Evolutionary conservation across 1,284 basidiomycete genomes (phyloP).

Genomic region (Ustilago trichophora): DNA sequence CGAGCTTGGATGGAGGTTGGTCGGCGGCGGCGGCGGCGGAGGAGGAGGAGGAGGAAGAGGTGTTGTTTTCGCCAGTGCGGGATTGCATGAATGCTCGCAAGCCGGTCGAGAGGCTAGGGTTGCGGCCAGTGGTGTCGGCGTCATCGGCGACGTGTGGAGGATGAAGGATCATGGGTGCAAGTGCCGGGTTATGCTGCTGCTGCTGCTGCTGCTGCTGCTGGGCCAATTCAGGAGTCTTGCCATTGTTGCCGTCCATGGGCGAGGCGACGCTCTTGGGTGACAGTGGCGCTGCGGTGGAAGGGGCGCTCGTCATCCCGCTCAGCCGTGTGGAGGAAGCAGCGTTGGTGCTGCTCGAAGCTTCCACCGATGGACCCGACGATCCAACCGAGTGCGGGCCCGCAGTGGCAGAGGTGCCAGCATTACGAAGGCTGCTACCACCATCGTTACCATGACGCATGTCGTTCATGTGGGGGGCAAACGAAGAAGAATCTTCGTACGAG

Average conservation of each 20-base stretch:
- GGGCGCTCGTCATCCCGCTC: slow-evolving; percentile 21
- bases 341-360: slow-evolving; percentile 10
- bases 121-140: slow-evolving; percentile 32
- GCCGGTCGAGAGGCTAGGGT: slow-evolving; percentile 37
- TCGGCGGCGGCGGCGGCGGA: too few relatives aligned
- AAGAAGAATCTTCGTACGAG: slow-evolving; percentile 72
- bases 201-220: too few relatives aligned
- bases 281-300: slow-evolving; percentile 31
- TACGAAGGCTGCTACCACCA: neutral
- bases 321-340: slow-evolving; percentile 19
- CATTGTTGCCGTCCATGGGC: slow-evolving; percentile 23
- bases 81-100: too few relatives aligned
- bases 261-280: slow-evolving; percentile 52
- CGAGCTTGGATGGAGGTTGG: too few relatives aligned
- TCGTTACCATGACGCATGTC: slow-evolving; percentile 71
- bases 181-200: too few relatives aligned
- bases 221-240: slow-evolving; percentile 24
- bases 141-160: slow-evolving; percentile 45
- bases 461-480: slow-evolving; percentile 78
- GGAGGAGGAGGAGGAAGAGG: neutral
- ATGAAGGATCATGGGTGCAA: slow-evolving; percentile 41
- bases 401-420: too few relatives aligned
- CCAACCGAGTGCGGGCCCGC: slow-evolving; percentile 9
- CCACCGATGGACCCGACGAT: slow-evolving; percentile 12
- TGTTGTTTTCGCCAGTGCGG: slow-evolving; percentile 4